These are phyloP conservation scores for Apiospora rasikravindrae DNA, from an alignment of 2,329 filamentous ascomycete genomes.

Conservation along the genomic window DNA sequence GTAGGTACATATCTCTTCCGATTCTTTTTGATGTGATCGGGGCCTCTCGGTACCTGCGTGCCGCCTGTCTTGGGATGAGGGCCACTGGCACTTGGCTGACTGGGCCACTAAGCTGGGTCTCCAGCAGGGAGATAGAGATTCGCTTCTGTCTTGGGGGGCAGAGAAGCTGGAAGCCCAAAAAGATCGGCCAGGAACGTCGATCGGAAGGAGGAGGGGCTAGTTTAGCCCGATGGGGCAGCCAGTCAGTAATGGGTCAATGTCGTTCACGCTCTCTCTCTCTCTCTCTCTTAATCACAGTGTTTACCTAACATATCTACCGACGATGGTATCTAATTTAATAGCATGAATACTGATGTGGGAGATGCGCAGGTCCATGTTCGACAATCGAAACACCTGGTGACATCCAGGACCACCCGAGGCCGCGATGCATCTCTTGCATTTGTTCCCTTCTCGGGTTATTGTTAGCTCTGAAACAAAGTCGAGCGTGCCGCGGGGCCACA, in stretches of 20 bases:
- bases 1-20: too few relatives aligned
- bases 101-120: background rate
- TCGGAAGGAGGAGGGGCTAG: background rate
- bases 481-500: constrained; percentile 7
- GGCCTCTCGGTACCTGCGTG: background rate
- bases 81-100: background rate
- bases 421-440: constrained; percentile 7
- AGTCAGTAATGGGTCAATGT: background rate
- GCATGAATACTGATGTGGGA: constrained; percentile 12
- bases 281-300: too few relatives aligned
- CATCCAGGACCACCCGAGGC: constrained; percentile 13
- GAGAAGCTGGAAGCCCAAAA: background rate
- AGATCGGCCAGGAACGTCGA: constrained; percentile 16
- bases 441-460: constrained; percentile 17
- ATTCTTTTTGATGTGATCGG: background rate
- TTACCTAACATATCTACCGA: background rate
- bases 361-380: constrained; percentile 2
- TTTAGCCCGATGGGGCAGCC: constrained; percentile 13
- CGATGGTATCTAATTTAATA: background rate
- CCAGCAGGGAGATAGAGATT: background rate
- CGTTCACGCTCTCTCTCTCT: background rate
- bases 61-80: background rate
- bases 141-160: constrained; percentile 1
- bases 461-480: constrained; percentile 15
- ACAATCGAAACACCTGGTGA: constrained; percentile 14